Evolutionary conservation across 371 early-diverging fungal species (phyloP), one percentile per base, ranked within the genome.

Genomic region (Batkoa obscura): DNA sequence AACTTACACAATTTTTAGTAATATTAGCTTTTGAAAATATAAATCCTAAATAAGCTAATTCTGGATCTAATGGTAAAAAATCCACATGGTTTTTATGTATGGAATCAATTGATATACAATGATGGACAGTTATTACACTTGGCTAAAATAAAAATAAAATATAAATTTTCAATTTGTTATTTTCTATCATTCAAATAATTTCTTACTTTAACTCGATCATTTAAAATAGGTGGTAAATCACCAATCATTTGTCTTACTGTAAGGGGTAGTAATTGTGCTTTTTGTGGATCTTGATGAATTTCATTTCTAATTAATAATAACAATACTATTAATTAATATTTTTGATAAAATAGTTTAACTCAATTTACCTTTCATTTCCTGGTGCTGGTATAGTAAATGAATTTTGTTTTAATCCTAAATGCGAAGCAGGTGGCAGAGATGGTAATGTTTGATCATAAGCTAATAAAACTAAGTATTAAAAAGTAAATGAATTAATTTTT

Each of bases 181-280:
- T 59, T 46, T 17, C 36, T 43, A 36, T 54, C 48, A 8, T 52
- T 53, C 4, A 55, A 47, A 47, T 45, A 55, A 13, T n/a, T 23
- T 36, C 53, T 51, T 39, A 41, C 39, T 51, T 56, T 50, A 6
- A 50, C 23, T 6, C 15, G 23, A 17, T 57, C 60, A 8, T 36
- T 51, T n/a, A 42, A 41, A 5, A 62, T 39, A 3, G 47, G 49
- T n/a, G 62, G 59, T 35, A 62, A 47, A 12, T 62, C 55, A 15
- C 59, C 55, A 43, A 58, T 62, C 2, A 55, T 13, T 13, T 58
- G 41, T 31, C 50, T 35, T 2, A 58, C 43, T 4, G 62, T 49
- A 13, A 54, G 5, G 37, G 41, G 42, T 0, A 54, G 58, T 23
- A 61, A 47, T 10, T 51, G 50, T 23, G 53, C 43, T 4, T 41